Evolutionary conservation across 306 rosid genomes (phyloP), one percentile per base, ranked within the genome.

Genomic region (Spatholobus suberectus): DNA sequence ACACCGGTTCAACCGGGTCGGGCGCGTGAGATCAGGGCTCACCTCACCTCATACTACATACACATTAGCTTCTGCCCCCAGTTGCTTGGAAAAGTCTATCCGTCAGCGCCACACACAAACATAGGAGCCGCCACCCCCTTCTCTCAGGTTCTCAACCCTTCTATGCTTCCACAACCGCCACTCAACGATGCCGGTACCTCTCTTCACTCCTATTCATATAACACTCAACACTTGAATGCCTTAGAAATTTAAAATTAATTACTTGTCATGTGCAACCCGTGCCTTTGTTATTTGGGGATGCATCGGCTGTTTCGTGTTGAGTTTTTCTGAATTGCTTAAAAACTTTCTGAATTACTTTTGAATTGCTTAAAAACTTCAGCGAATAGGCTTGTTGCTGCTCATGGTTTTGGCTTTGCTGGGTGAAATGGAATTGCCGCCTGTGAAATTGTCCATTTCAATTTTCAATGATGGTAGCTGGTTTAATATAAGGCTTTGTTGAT

Each of bases 61-160:
- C 10, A 37, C n/a, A 72, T 43, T 59, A 67, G 82, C 87, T 74
- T 61, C 75, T 65, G 37, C 29, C 85, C 92, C 93, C 63, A 79
- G 77, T 88, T 55, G 89, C n/a, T 86, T 83, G 96, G 92, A 88
- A 57, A 81, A 83, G 17, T 72, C 62, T 29, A 26, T 17, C 24
- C 43, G 77, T 85, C 75, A 75, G 85, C 89, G 80, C 87, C 73
- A 47, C 82, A 75, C 83, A 61, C 71, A 40, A 67, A 79, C 23
- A 73, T 2, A 12, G 1, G 7, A 69, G 84, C 86, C 84, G 88
- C 90, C 85, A 38, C 86, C 84, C 8, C 4, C 38, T 20, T 47
- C 40, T 17, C 44, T 29, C n/a, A 2, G 7, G 4, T 47, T 21
- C 14, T 14, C 55, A 6, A 12, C 38, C 23, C 43, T 4, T 76